Evolutionary conservation across 2,329 filamentous ascomycete genomes (phyloP).

Genomic region (Metarhizium anisopliae): DNA sequence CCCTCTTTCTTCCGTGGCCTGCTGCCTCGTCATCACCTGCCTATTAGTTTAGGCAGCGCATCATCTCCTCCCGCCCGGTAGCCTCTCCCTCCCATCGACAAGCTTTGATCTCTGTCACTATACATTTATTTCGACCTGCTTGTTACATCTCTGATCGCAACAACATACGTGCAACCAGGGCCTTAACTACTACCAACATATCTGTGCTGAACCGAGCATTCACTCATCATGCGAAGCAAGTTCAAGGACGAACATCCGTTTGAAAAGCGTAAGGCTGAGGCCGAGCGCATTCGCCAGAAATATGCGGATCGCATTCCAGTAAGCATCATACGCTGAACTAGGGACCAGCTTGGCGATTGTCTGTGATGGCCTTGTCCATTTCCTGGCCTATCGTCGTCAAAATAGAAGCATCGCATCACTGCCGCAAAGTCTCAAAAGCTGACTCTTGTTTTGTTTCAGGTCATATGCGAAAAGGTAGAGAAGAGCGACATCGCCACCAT

Average conservation of each 20-base stretch:
- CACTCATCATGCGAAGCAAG: conserved; percentile 83
- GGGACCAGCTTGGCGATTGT: background rate
- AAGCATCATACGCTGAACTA: conserved; percentile 32
- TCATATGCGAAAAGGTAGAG: conserved; percentile 99
- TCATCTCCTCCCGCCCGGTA: conserved; percentile 9
- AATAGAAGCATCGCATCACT: background rate
- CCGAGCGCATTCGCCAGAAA: conserved; percentile 98
- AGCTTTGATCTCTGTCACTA: background rate
- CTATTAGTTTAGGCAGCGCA: conserved; percentile 5
- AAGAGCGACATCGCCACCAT: conserved; percentile 99
- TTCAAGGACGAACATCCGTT: conserved; percentile 99
- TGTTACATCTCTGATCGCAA: background rate
- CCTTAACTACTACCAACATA: conserved; percentile 4
- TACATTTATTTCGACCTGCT: background rate
- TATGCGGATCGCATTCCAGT: conserved; percentile 98
- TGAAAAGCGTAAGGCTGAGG: conserved; percentile 99
- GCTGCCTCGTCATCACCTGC: conserved; percentile 17
- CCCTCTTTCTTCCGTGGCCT: conserved; percentile 7
- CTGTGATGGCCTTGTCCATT: background rate
- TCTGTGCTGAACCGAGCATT: conserved; percentile 19
- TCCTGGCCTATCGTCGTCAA: background rate
- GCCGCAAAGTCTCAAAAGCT: background rate
- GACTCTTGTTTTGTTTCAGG: conserved; percentile 41
- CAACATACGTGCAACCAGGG: background rate
- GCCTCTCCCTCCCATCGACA: conserved; percentile 1